Evolutionary conservation across 768 basidiomycete species (phyloP), one percentile per base, ranked within the genome.

Genomic region (Hydnum rufescens): DNA sequence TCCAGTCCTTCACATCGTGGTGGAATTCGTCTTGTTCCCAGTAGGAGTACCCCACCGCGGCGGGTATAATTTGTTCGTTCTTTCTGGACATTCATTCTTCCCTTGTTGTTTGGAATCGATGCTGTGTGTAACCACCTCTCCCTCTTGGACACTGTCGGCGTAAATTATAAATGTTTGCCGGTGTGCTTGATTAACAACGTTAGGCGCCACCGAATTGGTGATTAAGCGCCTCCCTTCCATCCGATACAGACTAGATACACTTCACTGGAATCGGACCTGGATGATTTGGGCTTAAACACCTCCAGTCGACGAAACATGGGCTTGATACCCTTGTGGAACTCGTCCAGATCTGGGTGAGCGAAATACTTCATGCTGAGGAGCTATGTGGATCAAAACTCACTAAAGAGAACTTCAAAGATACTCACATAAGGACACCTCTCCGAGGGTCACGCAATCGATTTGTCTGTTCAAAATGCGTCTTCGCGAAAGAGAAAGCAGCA

Each of bases 181-280:
- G n/a, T n/a, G n/a, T n/a, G n/a, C n/a, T n/a, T n/a, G n/a, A n/a
- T n/a, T n/a, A n/a, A 39, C 36, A 39, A 13, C 22, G 36, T 22
- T 39, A 39, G 13, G 22, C 13, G 13, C 13, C 22, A 39, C 22
- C 22, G 13, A 13, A 22, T 39, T 39, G 36, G 36, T 39, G 36
- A 22, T 22, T 39, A 39, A 22, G 22, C 36, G 36, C 13, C 13
- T 13, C 22, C 44, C 44, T 28, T 47, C 25, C 44, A 13, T 16
- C 86, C 86, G 46, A 76, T 68, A 61, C 90, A 95, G 5, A 95
- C 68, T 68, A 80, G 92, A 64, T 89, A 96, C 0, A 75, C 80
- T 61, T 96, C 92, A 28, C 75, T 72, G 0, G 84, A 88, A 54
- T 80, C 80, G 0, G 73, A 59, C 4, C 90, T 72, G 51, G 85